Percentiles rank a stretch among this genome's conserved stretches.
Evolutionary conservation across 371 early-diverging fungal species (phyloP).

Genomic region (Apophysomyces elegans): DNA sequence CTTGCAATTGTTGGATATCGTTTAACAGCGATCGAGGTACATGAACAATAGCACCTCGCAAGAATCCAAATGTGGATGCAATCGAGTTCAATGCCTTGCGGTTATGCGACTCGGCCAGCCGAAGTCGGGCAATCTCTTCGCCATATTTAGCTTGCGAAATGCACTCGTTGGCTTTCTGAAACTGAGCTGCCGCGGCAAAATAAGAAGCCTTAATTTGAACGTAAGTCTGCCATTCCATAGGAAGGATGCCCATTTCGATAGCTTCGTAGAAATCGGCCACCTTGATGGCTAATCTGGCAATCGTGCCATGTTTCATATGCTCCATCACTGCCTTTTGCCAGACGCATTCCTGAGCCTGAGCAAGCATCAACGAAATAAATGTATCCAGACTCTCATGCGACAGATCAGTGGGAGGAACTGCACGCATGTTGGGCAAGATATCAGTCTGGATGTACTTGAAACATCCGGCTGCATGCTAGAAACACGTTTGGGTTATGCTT

Average conservation of each 20-base stretch:
- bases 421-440: constrained; percentile 61
- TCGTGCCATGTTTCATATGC: constrained; percentile 74
- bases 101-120: constrained; percentile 52
- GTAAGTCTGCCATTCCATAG: constrained; percentile 63
- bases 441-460: constrained; percentile 67
- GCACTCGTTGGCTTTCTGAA: constrained; percentile 75
- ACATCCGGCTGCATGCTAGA: constrained; percentile 81
- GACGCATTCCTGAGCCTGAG: constrained; percentile 91
- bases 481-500: background rate
- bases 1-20: constrained; percentile 43
- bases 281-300: constrained; percentile 79
- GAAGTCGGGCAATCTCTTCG: constrained; percentile 82
- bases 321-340: constrained; percentile 85
- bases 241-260: constrained; percentile 42
- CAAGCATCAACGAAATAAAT: constrained; percentile 78
- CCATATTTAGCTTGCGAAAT: constrained; percentile 79
- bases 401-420: constrained; percentile 62
- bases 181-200: constrained; percentile 80
- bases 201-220: constrained; percentile 74
- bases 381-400: constrained; percentile 61
- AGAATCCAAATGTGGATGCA: constrained; percentile 8
- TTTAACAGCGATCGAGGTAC: constrained; percentile 18
- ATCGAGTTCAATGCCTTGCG: constrained; percentile 31
- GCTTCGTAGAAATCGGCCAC: constrained; percentile 75
- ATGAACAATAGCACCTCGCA: constrained; percentile 10